phyloP scores from a whole-genome alignment of 78 protist genomes.

The Cavenderia fasciculata region DNA sequence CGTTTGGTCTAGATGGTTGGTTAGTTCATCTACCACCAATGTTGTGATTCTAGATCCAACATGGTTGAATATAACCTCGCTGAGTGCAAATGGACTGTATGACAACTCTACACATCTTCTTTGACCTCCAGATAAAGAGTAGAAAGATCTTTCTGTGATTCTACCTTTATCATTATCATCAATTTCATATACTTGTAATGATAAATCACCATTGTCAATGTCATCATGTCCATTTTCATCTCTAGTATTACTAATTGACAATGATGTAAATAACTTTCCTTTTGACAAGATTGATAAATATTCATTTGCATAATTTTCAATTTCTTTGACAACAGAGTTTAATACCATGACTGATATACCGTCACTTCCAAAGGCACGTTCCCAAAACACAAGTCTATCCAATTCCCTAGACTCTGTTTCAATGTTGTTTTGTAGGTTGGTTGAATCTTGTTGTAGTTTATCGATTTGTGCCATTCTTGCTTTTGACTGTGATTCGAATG shows the following conservation, averaged over 20 bases:
- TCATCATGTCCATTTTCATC: too few species aligned
- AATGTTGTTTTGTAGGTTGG: not conserved
- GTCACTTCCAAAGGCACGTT: slow-evolving; percentile 20
- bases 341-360: slow-evolving; percentile 41
- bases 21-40: slow-evolving; percentile 30
- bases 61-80: slow-evolving; percentile 50
- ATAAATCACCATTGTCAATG: slow-evolving; percentile 20
- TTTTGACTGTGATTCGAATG: not conserved
- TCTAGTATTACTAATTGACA: too few species aligned
- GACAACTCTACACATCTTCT: slow-evolving; percentile 64
- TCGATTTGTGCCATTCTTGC: not conserved
- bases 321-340: slow-evolving; percentile 10
- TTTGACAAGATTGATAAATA: slow-evolving; percentile 4
- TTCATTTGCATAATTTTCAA: slow-evolving; percentile 53
- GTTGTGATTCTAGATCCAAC: slow-evolving; percentile 15
- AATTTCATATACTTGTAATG: slow-evolving; percentile 37
- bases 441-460: not conserved
- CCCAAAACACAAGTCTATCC: slow-evolving; percentile 44
- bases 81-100: slow-evolving; percentile 42
- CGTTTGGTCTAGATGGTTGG: slow-evolving; percentile 37
- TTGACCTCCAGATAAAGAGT: slow-evolving; percentile 63
- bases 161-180: not conserved
- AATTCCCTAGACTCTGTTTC: not conserved
- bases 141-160: not conserved
- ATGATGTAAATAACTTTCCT: slow-evolving; percentile 36